A percentile compares a stretch with the other conserved stretches of the same genome.
Evolutionary conservation across 2,329 filamentous ascomycete species (phyloP).

Genomic region (Epichloe sylvatica): DNA sequence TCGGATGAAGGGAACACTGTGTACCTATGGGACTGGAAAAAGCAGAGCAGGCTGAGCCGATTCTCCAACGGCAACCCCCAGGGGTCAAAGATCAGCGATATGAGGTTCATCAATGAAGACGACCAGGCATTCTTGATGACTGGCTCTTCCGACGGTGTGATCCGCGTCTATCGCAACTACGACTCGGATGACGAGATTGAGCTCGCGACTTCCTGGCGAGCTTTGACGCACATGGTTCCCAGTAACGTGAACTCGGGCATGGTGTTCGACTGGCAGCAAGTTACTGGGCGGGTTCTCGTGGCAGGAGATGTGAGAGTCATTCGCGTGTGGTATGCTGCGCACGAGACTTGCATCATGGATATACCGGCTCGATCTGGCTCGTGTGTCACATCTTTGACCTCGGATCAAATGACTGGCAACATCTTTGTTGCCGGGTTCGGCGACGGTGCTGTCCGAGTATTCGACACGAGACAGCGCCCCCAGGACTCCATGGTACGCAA

Average conservation of each 20-base stretch:
- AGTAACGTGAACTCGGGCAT: conserved; percentile 90
- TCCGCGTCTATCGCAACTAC: conserved; percentile 88
- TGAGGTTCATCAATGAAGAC: conserved; percentile 97
- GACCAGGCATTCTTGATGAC: conserved; percentile 91
- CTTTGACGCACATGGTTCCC: conserved; percentile 82
- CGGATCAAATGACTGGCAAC: conserved; percentile 94
- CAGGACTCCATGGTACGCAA: conserved; percentile 89
- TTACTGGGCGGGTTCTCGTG: conserved; percentile 87
- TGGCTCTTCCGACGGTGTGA: conserved; percentile 85
- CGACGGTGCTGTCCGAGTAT: conserved; percentile 85
- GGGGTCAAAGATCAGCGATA: conserved; percentile 83
- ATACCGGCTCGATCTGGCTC: conserved; percentile 90
- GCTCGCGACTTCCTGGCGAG: conserved; percentile 81
- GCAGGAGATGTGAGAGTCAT: conserved; percentile 94
- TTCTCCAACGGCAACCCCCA: conserved; percentile 87
- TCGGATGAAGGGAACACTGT: conserved; percentile 88
- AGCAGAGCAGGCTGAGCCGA: conserved; percentile 56
- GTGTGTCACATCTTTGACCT: conserved; percentile 90
- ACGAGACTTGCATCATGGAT: conserved; percentile 84
- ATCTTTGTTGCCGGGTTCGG: conserved; percentile 94
- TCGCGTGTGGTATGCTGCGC: conserved; percentile 87
- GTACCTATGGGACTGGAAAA: conserved; percentile 87
- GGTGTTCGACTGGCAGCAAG: conserved; percentile 98
- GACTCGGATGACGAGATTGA: conserved; percentile 64
- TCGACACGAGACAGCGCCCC: conserved; percentile 72